These are phyloP conservation scores for Hypoxylon rubiginosum DNA, from an alignment of 2,329 filamentous ascomycete genomes.

Conservation along the genomic window DNA sequence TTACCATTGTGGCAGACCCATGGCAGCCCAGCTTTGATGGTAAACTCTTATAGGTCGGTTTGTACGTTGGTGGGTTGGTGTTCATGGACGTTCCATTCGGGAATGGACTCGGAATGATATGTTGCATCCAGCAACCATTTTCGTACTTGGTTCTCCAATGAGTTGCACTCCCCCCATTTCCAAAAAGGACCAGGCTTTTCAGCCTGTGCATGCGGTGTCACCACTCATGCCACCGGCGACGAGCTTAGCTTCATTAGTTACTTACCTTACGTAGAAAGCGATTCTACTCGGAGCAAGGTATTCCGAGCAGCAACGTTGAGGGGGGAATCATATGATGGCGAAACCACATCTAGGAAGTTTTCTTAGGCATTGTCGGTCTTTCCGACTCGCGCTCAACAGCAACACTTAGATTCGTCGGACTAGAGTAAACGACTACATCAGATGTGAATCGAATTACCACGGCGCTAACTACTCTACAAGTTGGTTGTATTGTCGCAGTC, in stretches of 20 bases:
- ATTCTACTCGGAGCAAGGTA: conserved; percentile 33
- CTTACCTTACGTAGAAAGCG: not conserved
- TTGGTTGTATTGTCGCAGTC: not conserved
- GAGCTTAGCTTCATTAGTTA: conserved; percentile 14
- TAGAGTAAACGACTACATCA: not conserved
- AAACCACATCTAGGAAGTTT: not conserved
- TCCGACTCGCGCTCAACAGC: conserved; percentile 1
- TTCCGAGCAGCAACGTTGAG: conserved; percentile 26
- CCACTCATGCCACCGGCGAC: conserved; percentile 34
- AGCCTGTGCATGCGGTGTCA: conserved; percentile 38
- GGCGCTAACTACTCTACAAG: conserved; percentile 9
- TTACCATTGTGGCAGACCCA: conserved; percentile 4
- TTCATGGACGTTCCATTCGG: conserved; percentile 24
- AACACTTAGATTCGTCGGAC: not conserved
- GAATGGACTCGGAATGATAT: conserved; percentile 22
- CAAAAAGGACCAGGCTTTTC: conserved; percentile 25
- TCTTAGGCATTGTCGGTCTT: not conserved
- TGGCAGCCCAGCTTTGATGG: not conserved
- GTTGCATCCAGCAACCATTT: conserved; percentile 36
- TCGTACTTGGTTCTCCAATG: conserved; percentile 28
- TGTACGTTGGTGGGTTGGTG: not conserved
- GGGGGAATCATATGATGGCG: conserved; percentile 20
- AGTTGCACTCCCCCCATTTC: conserved; percentile 18
- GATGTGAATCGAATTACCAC: conserved; percentile 1
- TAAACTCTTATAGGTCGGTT: conserved; percentile 12